Conservation (phyloP, 257 asterid genomes). For the Parsonsia alboflavescens region DNA sequence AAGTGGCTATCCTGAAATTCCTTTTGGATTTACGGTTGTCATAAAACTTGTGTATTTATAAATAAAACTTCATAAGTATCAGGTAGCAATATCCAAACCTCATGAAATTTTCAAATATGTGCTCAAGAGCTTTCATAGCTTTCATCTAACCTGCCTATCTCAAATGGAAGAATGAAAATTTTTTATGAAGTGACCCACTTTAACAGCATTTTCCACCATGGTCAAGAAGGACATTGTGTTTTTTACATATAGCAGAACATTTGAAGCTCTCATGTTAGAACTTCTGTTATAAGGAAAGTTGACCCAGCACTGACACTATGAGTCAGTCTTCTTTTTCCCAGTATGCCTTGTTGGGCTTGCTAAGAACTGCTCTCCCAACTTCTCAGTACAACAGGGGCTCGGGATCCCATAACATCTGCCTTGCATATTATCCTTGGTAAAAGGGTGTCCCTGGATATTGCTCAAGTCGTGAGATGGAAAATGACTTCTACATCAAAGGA, state of each 20-base stretch:
- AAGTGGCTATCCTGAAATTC: not conserved
- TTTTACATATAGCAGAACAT: not conserved
- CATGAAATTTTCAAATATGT: not conserved
- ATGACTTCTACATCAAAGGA: conserved; percentile 55
- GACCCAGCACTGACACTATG: not conserved
- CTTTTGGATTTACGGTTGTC: not conserved
- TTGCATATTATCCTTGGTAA: conserved; percentile 91
- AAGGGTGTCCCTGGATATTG: conserved; percentile 78
- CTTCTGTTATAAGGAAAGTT: not conserved
- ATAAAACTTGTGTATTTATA: not conserved
- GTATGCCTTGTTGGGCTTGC: conserved; percentile 6
- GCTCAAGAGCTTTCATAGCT: not conserved
- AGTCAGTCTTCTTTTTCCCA: not conserved
- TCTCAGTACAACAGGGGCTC: conserved; percentile 94
- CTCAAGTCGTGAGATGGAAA: conserved; percentile 94
- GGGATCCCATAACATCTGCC: conserved; percentile 92
- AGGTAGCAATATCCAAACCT: not conserved
- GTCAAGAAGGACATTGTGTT: not conserved
- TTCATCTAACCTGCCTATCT: not conserved
- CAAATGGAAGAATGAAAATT: not conserved
- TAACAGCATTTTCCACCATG: not conserved
- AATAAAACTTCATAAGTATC: not conserved
- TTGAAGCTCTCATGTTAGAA: not conserved
- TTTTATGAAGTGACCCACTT: not conserved
- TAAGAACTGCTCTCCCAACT: conserved; percentile 17